Percentiles rank a stretch among this genome's conserved stretches.
Evolutionary conservation across 2,329 filamentous ascomycete species (phyloP).

Genomic region (Alternaria atra): DNA sequence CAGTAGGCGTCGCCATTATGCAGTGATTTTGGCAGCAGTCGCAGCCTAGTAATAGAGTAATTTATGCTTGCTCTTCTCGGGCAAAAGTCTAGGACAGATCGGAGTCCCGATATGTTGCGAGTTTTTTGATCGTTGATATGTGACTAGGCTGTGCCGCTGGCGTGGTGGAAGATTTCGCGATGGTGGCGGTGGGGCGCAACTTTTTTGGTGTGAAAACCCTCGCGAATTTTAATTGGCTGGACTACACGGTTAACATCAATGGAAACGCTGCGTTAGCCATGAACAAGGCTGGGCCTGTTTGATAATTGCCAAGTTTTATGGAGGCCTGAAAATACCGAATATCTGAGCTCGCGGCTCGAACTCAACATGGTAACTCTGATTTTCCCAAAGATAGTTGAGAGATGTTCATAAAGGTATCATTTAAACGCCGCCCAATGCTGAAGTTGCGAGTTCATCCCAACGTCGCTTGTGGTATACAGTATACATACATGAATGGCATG

Average conservation of each 20-base stretch:
- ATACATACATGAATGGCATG: constrained; percentile 19
- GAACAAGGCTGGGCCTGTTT: background rate
- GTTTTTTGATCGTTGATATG: background rate
- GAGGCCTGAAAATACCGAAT: background rate
- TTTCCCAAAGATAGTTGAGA: background rate
- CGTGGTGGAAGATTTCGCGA: constrained; percentile 26
- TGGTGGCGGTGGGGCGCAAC: constrained; percentile 28
- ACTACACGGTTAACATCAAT: background rate
- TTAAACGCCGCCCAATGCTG: constrained; percentile 36
- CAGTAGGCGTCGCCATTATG: constrained; percentile 10
- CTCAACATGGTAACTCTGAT: background rate
- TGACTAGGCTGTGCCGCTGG: constrained; percentile 7
- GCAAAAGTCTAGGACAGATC: background rate
- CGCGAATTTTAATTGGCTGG: constrained; percentile 15
- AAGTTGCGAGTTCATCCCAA: constrained; percentile 16
- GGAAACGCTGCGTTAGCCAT: background rate
- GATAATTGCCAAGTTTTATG: background rate
- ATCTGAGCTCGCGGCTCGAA: background rate
- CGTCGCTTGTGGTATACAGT: constrained; percentile 23
- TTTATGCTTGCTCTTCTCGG: background rate
- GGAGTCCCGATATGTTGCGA: background rate
- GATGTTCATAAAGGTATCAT: background rate
- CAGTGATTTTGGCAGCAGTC: background rate
- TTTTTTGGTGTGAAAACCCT: constrained; percentile 15
- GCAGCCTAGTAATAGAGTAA: background rate